Evolutionary conservation across 805 yeast genomes (phyloP), one percentile per base, ranked within the genome.

Genomic region (Komagataella pseudopastoris): DNA sequence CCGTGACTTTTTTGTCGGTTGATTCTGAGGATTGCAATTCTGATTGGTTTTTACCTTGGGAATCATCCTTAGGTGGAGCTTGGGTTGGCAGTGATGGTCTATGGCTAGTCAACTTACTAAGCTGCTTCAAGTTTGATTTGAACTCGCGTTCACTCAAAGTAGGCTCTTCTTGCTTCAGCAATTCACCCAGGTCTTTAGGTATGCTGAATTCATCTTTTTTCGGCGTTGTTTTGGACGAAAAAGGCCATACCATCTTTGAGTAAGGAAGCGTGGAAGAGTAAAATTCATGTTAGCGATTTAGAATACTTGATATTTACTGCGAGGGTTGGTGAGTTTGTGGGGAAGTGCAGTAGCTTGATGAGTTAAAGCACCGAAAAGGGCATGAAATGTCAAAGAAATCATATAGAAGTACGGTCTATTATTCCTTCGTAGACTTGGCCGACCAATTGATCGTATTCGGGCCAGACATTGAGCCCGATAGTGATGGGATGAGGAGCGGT

Each of bases 361-460:
- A 10, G 24, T 20, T 6, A 12, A 20, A 12, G 16, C 14, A 22
- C 46, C 12, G 10, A 12, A 10, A 44, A 44, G 6, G 1, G 12
- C n/a, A 10, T n/a, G 6, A 44, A 3, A 44, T 44, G 7, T 16
- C 8, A 45, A 18, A 20, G 16, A 18, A 44, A 20, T 16, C 24
- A n/a, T 14, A 45, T 45, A 45, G 24, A 30, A 30, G 39, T 30
- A 6, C 47, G 30, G 17, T 45, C 47, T 23, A 59, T 54, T 18
- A 67, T 58, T 1, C 70, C 71, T 51, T 68, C 71, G 52, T 66
- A 68, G 7, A 63, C 53, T 50, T 67, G 69, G 6, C 71, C 71
- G 2, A 67, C 55, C 17, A 55, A 54, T 14, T 56, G 56, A 50
- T 66, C 69, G 50, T 57, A 61, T 12, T 39, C 43, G 3, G 16